phyloP scores from a whole-genome alignment of 106 monocot species.

The Dendrobium catenatum region DNA sequence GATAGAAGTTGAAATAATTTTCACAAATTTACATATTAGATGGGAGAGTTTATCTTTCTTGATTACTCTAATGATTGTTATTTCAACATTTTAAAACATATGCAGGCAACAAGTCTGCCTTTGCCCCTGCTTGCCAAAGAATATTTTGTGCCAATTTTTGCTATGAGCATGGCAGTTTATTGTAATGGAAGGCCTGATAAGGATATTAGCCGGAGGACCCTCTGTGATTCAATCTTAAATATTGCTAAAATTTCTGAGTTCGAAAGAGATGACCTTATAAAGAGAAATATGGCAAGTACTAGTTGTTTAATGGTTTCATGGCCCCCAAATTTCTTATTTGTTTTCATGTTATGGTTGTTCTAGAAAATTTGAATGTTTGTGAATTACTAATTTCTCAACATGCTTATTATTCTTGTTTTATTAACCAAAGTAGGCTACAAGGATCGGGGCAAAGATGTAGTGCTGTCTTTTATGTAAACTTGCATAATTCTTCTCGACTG shows the following conservation, averaged over 20 bases:
- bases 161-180: constrained; percentile 56
- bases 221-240: constrained; percentile 42
- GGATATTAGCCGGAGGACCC: constrained; percentile 34
- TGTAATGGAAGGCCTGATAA: constrained; percentile 40
- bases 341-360: not conserved
- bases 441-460: no score
- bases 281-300: constrained; percentile 64
- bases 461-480: no score
- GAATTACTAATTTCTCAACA: no score
- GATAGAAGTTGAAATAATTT: not conserved
- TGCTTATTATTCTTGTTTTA: no score
- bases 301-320: not conserved
- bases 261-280: constrained; percentile 84
- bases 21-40: not conserved
- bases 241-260: constrained; percentile 75
- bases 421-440: no score
- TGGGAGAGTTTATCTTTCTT: not conserved
- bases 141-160: constrained; percentile 77
- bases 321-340: not conserved
- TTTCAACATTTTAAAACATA: not conserved
- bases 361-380: not conserved
- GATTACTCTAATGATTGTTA: not conserved
- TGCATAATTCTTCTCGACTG: no score
- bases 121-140: constrained; percentile 55
- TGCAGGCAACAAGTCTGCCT: constrained; percentile 55